Evolutionary conservation across 163 green algal species (phyloP).

Genomic region (Chlamydomonas reinhardtii): DNA sequence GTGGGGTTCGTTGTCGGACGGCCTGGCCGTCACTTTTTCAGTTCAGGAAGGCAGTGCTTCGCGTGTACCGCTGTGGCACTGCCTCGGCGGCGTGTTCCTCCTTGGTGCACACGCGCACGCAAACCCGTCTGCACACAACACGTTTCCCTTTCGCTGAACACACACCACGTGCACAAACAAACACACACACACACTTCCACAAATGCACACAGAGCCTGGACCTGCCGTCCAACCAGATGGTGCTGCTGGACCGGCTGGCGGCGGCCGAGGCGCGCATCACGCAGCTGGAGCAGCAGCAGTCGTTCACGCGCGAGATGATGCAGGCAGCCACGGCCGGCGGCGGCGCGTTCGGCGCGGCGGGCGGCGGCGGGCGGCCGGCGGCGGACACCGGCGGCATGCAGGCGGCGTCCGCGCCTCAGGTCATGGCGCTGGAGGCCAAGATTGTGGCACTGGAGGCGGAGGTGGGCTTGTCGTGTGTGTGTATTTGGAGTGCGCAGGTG

Average conservation of each 20-base stretch:
- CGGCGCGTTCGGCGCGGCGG: not conserved
- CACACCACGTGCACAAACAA: no score
- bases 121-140: no score
- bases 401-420: not conserved
- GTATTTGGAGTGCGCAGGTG: no score
- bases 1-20: no score
- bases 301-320: constrained; percentile 38
- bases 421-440: constrained; percentile 40
- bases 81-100: no score
- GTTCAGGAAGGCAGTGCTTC: no score
- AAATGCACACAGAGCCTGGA: constrained; percentile 10
- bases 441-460: constrained; percentile 32
- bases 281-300: constrained; percentile 49
- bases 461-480: not conserved
- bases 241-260: constrained; percentile 39
- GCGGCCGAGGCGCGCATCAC: constrained; percentile 34
- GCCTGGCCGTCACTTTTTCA: no score
- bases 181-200: no score
- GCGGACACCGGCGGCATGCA: not conserved
- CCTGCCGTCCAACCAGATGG: constrained; percentile 25
- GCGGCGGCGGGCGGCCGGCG: not conserved
- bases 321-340: not conserved
- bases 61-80: no score
- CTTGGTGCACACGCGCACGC: no score
- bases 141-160: no score